These are phyloP conservation scores for Melastoma candidum DNA, from an alignment of 441 rosid species.

Conservation along the genomic window DNA sequence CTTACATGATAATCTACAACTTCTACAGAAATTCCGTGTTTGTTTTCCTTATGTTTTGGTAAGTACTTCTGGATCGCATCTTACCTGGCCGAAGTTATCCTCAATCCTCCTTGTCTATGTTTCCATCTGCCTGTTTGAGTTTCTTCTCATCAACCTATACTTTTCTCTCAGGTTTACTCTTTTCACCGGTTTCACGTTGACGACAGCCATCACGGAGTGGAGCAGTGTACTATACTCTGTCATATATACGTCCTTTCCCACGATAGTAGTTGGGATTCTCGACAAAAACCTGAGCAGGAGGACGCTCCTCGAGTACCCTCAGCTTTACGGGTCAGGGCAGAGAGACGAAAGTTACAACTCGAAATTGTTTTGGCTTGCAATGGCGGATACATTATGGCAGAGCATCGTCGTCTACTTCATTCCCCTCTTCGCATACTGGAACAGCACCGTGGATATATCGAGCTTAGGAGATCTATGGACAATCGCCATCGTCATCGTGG, in stretches of 20 bases:
- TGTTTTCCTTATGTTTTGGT: conserved; percentile 89
- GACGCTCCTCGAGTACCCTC: conserved; percentile 64
- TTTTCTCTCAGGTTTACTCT: conserved; percentile 64
- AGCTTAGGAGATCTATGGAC: conserved; percentile 98
- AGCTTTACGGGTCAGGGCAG: conserved; percentile 87
- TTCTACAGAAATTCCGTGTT: conserved; percentile 93
- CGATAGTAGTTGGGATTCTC: conserved; percentile 77
- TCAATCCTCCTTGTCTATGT: too few relatives aligned
- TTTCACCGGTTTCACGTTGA: conserved; percentile 68
- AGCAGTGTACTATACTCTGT: conserved; percentile 88
- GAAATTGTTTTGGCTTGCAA: conserved; percentile 73
- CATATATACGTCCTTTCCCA: conserved; percentile 81
- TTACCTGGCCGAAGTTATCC: too few relatives aligned
- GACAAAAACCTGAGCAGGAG: conserved; percentile 80
- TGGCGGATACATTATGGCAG: conserved; percentile 91
- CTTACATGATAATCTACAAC: conserved; percentile 91
- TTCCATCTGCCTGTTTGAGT: too few relatives aligned
- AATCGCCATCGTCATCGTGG: conserved; percentile 74
- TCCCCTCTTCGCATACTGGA: conserved; percentile 78
- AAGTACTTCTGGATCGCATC: conserved; percentile 21
- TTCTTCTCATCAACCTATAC: neutral
- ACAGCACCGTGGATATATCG: conserved; percentile 58
- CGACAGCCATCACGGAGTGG: conserved; percentile 96
- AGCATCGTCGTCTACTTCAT: conserved; percentile 66
- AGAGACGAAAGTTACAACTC: conserved; percentile 71